Base-by-base conservation (phyloP, 1,284 basidiomycete species). In the Ustilago xerochloae region DNA sequence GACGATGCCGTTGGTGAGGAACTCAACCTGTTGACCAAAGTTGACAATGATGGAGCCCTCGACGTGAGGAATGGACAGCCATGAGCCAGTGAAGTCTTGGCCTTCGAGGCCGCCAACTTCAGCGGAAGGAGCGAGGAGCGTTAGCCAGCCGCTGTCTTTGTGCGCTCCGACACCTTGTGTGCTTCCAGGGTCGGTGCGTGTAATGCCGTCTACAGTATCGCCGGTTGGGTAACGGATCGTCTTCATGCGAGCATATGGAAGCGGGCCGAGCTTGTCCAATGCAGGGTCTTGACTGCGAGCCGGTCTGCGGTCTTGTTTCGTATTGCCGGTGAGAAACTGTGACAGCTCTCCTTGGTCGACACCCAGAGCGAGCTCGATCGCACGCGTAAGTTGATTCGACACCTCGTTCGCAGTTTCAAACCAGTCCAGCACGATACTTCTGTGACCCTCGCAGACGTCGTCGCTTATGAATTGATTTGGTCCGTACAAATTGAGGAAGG, bases 21-120 rank as follows among this genome's bases (percentile, higher is more conserved):
- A 56, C 41, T 81, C 80, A 20, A 81, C 62, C 38, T 81, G 80
- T 49, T 81, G 80, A n/a, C 80, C 80, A 41, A 79, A 77, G 45
- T 81, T 81, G 68, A 81, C 77, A 38, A 81, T 65, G 30, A 77
- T 70, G 20, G 50, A 41, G 28, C 55, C 43, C 15, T 61, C 39
- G 6, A 70, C 53, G 59, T 70, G 63, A 0, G 77, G 79, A 8
- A 81, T 71, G 26, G 59, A 56, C 18, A 81, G 35, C 80, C 80
- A 81, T 10, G 30, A 33, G 4, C 80, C 80, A 15, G 49, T 20
- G 15, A 76, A 68, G 41, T 77, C 63, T 56, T 81, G 77, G 3
- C 66, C 79, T 55, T 81, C 64, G 16, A 81, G 45, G 5, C 80
- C 80, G 18, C 53, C 64, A 1, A 75, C 67, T 7, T 69, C 52